These are phyloP conservation scores for Osmanthus fragrans DNA, from an alignment of 257 asterid species.

Conservation along the genomic window DNA sequence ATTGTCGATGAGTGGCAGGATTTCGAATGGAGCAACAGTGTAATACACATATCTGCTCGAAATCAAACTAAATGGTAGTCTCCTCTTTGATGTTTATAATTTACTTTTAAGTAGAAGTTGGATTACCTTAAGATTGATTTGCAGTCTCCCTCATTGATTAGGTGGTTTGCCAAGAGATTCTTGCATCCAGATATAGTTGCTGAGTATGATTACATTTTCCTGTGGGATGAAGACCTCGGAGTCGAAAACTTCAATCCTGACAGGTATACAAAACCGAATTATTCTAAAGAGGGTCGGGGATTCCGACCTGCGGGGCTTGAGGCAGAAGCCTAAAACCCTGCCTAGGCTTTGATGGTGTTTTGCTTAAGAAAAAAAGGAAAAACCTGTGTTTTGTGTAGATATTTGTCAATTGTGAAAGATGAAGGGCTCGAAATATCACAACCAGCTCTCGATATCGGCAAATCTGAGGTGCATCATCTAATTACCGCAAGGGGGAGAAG, in stretches of 20 bases:
- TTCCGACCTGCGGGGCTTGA: not conserved
- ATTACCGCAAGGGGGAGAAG: constrained; percentile 21
- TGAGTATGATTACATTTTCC: constrained; percentile 55
- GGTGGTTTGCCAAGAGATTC: constrained; percentile 92
- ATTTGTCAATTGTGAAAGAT: constrained; percentile 61
- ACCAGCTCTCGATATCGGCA: constrained; percentile 64
- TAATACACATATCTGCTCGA: constrained; percentile 64
- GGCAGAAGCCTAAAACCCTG: not conserved
- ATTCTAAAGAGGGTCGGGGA: not conserved
- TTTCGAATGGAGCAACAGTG: constrained; percentile 58
- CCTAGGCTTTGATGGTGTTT: not conserved
- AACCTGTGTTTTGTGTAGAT: constrained; percentile 37
- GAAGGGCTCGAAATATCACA: constrained; percentile 91
- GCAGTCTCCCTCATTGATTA: constrained; percentile 15
- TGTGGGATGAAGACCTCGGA: constrained; percentile 90
- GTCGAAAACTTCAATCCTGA: constrained; percentile 71
- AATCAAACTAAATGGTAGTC: constrained; percentile 87
- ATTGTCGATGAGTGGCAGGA: constrained; percentile 72
- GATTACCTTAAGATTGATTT: not conserved
- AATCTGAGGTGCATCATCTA: constrained; percentile 88
- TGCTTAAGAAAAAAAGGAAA: not conserved
- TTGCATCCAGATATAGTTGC: constrained; percentile 78
- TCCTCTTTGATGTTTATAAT: not conserved
- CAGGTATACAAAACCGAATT: constrained; percentile 39
- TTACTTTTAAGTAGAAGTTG: not conserved